phyloP scores from a whole-genome alignment of 345 rosid species.

The Brassica nigra region DNA sequence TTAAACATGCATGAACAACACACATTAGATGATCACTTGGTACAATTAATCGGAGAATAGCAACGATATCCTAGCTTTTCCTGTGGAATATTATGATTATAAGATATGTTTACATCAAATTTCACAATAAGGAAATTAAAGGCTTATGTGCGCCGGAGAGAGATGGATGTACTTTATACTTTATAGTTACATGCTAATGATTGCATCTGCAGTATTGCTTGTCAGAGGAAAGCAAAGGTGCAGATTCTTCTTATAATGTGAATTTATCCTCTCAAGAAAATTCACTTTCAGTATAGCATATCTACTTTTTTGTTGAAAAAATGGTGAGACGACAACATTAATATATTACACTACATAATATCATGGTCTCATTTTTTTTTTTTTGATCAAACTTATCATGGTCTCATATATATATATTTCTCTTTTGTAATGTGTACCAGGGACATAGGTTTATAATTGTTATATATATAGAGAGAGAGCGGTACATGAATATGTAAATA shows the following conservation, averaged over 20 bases:
- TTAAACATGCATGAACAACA: neutral
- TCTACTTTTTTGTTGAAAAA: neutral
- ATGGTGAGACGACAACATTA: neutral
- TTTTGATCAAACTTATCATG: neutral
- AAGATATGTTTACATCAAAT: constrained; percentile 25
- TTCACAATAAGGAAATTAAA: constrained; percentile 25
- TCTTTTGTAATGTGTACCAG: neutral
- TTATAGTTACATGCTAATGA: constrained; percentile 33
- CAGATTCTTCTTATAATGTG: constrained; percentile 11
- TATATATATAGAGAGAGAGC: no score
- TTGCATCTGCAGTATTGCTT: constrained; percentile 15
- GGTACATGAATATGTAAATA: neutral
- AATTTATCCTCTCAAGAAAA: neutral
- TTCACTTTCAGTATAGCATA: neutral
- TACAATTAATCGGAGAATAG: neutral
- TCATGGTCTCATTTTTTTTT: neutral
- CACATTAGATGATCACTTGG: neutral
- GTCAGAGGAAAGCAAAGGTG: neutral
- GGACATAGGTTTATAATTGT: neutral
- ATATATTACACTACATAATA: neutral
- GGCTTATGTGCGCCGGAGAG: constrained; percentile 34
- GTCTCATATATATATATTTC: neutral
- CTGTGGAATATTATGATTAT: neutral
- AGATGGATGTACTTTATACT: constrained; percentile 4
- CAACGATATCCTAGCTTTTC: neutral